These are phyloP conservation scores for Teunomyces barrocoloradensis DNA, from an alignment of 805 yeast species.

Conservation along the genomic window DNA sequence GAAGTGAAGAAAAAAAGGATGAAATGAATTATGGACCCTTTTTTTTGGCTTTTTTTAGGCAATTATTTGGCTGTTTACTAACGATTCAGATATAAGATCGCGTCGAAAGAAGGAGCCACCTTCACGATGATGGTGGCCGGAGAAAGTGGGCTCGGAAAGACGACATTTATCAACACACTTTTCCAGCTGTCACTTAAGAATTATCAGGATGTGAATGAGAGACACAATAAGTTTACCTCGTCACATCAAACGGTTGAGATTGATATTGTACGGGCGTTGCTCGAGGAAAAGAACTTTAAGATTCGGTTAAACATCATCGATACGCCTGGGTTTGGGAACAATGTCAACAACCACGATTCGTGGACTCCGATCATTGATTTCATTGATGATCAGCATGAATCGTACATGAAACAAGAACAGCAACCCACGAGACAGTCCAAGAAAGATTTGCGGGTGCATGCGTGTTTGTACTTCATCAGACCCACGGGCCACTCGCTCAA, in stretches of 20 bases:
- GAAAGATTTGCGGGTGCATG: constrained; percentile 87
- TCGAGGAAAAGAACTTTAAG: constrained; percentile 80
- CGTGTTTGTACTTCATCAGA: constrained; percentile 83
- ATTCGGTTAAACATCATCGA: constrained; percentile 79
- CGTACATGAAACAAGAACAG: constrained; percentile 88
- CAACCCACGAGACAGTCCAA: constrained; percentile 71
- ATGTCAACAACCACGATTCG: constrained; percentile 77
- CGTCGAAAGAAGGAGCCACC: constrained; percentile 70
- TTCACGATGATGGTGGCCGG: constrained; percentile 88
- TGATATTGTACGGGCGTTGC: constrained; percentile 72
- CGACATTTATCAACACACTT: constrained; percentile 84
- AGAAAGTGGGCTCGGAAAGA: constrained; percentile 88
- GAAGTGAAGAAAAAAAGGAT: too few species aligned
- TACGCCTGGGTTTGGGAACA: constrained; percentile 94
- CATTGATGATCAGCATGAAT: constrained; percentile 87
- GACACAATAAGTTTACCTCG: constrained; percentile 55
- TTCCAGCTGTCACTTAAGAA: constrained; percentile 72
- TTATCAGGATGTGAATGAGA: constrained; percentile 51
- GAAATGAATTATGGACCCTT: too few species aligned
- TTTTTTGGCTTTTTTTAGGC: too few species aligned
- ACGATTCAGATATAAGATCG: constrained; percentile 59
- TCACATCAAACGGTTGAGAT: constrained; percentile 70
- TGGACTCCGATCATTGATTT: constrained; percentile 88
- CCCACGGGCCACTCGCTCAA: constrained; percentile 88
- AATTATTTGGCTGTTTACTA: constrained; percentile 2